phyloP scores from a whole-genome alignment of 1,139 yeast genomes.

The Spencermartinsiella ligniputridi region DNA sequence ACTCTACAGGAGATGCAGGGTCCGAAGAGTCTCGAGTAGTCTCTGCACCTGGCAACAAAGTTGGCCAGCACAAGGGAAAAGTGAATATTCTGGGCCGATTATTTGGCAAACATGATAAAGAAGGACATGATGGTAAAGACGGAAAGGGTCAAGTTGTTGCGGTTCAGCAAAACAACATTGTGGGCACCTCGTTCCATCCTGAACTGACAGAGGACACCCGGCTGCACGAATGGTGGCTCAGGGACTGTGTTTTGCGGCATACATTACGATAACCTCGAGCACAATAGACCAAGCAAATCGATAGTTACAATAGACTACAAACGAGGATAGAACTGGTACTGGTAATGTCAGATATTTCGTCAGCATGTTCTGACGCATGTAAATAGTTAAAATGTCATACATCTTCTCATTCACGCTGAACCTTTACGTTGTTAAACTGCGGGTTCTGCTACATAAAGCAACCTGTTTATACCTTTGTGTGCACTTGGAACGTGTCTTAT shows the following conservation, averaged over 20 bases:
- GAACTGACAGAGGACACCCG: slow-evolving; percentile 58
- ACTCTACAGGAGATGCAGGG: slow-evolving; percentile 14
- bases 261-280: too few relatives aligned
- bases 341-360: too few relatives aligned
- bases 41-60: slow-evolving; percentile 12
- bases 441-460: slow-evolving; percentile 4
- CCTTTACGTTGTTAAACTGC: neutral
- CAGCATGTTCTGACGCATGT: too few relatives aligned
- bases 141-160: slow-evolving; percentile 50
- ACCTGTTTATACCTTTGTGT: slow-evolving; percentile 7
- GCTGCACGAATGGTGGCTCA: slow-evolving; percentile 70
- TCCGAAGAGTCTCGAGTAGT: slow-evolving; percentile 15
- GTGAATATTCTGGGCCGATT: slow-evolving; percentile 29
- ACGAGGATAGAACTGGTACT: too few relatives aligned
- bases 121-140: too few relatives aligned
- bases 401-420: too few relatives aligned
- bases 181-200: slow-evolving; percentile 83
- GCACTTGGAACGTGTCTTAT: too few relatives aligned
- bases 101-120: slow-evolving; percentile 13
- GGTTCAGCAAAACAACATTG: slow-evolving; percentile 59
- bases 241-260: slow-evolving; percentile 22
- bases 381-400: too few relatives aligned
- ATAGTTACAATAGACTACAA: too few relatives aligned
- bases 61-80: slow-evolving; percentile 8
- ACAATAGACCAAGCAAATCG: too few relatives aligned